Evolutionary conservation across 2,329 filamentous ascomycete genomes (phyloP).

Genomic region (Bipolaris cookei): DNA sequence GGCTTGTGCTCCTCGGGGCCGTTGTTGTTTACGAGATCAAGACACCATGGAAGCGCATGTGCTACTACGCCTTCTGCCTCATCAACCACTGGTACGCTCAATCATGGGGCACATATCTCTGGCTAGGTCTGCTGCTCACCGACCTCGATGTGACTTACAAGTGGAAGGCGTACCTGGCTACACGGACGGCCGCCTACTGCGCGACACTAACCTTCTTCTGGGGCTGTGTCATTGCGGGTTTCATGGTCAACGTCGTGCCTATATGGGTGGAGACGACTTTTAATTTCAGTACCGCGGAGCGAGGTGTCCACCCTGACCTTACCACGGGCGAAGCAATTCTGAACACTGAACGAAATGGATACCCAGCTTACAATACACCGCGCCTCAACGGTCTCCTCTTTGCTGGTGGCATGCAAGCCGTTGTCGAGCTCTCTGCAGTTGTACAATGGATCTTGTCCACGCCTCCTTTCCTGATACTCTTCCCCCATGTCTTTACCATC

Average conservation of each 20-base stretch:
- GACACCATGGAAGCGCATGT: conserved; percentile 55
- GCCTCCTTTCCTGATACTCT: conserved; percentile 50
- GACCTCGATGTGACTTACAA: conserved; percentile 57
- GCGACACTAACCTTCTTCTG: conserved; percentile 44
- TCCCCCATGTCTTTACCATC: conserved; percentile 59
- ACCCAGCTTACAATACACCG: conserved; percentile 54
- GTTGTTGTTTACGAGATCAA: conserved; percentile 56
- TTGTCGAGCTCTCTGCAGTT: conserved; percentile 44
- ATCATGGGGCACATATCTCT: conserved; percentile 56
- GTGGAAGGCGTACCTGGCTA: conserved; percentile 50
- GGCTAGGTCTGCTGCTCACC: conserved; percentile 54
- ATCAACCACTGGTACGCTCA: conserved; percentile 56
- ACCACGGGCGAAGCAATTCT: conserved; percentile 47
- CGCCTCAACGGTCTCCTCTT: conserved; percentile 55
- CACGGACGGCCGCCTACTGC: conserved; percentile 47
- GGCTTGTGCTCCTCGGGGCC: conserved; percentile 52
- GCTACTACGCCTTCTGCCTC: conserved; percentile 53
- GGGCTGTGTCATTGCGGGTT: conserved; percentile 39
- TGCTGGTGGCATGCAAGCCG: conserved; percentile 47
- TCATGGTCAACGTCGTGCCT: conserved; percentile 49
- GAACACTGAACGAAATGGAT: conserved; percentile 45
- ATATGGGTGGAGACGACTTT: conserved; percentile 42
- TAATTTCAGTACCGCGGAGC: conserved; percentile 51
- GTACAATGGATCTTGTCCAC: conserved; percentile 53
- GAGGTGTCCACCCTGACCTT: conserved; percentile 53